Percentiles rank a stretch among this genome's conserved stretches.
phyloP scores from a whole-genome alignment of 768 basidiomycete genomes.

The Coprinellus aureogranulatus region DNA sequence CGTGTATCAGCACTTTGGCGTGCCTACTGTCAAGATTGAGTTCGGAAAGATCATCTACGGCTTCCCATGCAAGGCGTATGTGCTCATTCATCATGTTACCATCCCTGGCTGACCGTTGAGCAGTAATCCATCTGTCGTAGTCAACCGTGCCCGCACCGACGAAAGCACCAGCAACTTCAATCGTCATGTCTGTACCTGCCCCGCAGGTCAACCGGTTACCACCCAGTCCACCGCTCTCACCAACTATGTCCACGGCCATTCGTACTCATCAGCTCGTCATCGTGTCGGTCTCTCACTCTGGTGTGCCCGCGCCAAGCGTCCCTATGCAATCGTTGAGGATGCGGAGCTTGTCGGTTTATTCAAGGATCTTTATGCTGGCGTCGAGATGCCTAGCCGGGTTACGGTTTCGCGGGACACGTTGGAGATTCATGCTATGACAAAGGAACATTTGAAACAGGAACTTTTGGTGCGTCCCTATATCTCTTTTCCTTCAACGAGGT shows the following conservation, averaged over 20 bases:
- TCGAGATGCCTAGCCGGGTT: not conserved
- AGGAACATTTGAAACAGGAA: not conserved
- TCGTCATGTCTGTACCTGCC: not conserved
- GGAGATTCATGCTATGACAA: not conserved
- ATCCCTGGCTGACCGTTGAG: not conserved
- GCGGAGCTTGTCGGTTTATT: not conserved
- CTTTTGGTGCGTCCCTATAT: not conserved
- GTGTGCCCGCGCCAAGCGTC: not conserved
- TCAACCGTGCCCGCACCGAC: not conserved
- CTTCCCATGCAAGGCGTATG: not conserved
- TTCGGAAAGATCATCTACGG: not conserved
- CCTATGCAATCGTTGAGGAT: not conserved
- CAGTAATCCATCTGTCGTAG: not conserved
- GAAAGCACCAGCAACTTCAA: not conserved
- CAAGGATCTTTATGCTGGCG: not conserved
- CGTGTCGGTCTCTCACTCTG: conserved; percentile 8
- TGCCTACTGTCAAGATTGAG: not conserved
- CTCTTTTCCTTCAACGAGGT: not conserved
- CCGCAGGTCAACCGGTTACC: conserved; percentile 1
- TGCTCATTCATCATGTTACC: not conserved
- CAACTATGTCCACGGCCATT: conserved; percentile 12
- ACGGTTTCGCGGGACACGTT: not conserved
- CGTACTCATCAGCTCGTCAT: conserved; percentile 15
- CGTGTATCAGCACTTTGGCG: not conserved
- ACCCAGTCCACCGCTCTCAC: conserved; percentile 6